phyloP scores from a whole-genome alignment of 1,139 yeast species.

The Taphrina betulina region DNA sequence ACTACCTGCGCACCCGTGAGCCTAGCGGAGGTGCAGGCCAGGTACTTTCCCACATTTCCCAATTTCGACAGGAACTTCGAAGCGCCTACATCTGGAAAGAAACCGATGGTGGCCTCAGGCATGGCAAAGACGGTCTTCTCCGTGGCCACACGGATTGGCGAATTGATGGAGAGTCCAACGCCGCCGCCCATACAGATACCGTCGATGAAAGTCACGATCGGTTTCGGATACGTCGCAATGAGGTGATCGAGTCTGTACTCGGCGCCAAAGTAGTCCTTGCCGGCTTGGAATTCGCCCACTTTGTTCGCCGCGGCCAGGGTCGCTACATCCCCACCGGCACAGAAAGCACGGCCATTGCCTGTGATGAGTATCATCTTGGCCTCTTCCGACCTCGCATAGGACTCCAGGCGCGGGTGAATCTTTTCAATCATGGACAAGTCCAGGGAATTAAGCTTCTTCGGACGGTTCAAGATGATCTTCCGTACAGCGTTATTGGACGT shows the following conservation, averaged over 20 bases:
- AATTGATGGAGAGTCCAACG: conserved; percentile 85
- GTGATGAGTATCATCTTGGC: conserved; percentile 22
- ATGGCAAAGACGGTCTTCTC: conserved; percentile 88
- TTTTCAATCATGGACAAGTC: conserved; percentile 73
- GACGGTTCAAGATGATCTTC: conserved; percentile 72
- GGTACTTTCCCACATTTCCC: conserved; percentile 77
- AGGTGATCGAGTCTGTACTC: conserved; percentile 83
- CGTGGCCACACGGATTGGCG: conserved; percentile 91
- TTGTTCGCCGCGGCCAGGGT: conserved; percentile 42
- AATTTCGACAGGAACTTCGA: conserved; percentile 82
- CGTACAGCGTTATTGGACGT: conserved; percentile 66
- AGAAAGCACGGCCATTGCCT: conserved; percentile 44
- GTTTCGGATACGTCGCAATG: conserved; percentile 78
- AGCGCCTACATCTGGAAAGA: conserved; percentile 94
- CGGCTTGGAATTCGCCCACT: conserved; percentile 49
- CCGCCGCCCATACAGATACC: conserved; percentile 98
- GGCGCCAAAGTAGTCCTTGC: conserved; percentile 57
- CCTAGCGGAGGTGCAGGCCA: conserved; percentile 82
- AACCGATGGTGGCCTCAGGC: conserved; percentile 98
- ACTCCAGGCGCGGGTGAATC: conserved; percentile 64
- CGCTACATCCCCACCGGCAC: conserved; percentile 46
- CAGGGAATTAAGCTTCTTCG: conserved; percentile 80
- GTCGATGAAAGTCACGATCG: conserved; percentile 77
- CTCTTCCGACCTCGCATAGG: conserved; percentile 1
- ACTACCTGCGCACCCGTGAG: conserved; percentile 76